These are phyloP conservation scores for Santalum album DNA, from an alignment of 164 flowering plant species.

Conservation along the genomic window DNA sequence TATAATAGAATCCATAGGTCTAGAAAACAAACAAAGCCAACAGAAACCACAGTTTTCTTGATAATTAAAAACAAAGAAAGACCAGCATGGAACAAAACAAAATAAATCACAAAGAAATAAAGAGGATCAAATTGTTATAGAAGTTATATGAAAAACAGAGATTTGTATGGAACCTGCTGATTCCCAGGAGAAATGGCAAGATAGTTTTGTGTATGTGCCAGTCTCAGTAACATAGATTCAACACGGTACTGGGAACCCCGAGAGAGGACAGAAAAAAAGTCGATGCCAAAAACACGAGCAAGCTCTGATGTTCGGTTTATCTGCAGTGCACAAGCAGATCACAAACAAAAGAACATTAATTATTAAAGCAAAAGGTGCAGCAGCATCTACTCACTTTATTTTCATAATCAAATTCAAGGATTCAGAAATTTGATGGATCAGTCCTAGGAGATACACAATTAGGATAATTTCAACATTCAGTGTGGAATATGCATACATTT, in stretches of 20 bases:
- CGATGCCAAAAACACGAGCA: conserved; percentile 99
- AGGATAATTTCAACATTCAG: too few species aligned
- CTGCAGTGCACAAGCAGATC: conserved; percentile 28
- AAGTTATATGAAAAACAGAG: background rate
- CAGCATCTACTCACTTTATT: background rate
- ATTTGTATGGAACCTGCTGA: conserved; percentile 49
- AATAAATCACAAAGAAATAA: too few species aligned
- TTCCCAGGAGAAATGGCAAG: conserved; percentile 85
- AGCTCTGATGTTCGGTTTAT: conserved; percentile 95
- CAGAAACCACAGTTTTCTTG: too few species aligned
- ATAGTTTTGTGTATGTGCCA: conserved; percentile 92
- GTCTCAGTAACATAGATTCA: conserved; percentile 89
- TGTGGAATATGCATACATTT: too few species aligned
- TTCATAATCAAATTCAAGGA: background rate
- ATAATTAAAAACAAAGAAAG: background rate
- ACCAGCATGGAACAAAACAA: too few species aligned
- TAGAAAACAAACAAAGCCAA: too few species aligned
- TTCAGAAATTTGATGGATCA: too few species aligned
- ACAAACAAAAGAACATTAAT: background rate
- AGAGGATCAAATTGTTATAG: too few species aligned
- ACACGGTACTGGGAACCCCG: conserved; percentile 98
- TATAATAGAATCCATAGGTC: too few species aligned
- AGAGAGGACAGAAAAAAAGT: conserved; percentile 95
- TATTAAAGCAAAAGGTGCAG: background rate
- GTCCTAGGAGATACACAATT: too few species aligned